Base-by-base conservation (phyloP, 257 asterid genomes). In the Nicotiana tabacum region DNA sequence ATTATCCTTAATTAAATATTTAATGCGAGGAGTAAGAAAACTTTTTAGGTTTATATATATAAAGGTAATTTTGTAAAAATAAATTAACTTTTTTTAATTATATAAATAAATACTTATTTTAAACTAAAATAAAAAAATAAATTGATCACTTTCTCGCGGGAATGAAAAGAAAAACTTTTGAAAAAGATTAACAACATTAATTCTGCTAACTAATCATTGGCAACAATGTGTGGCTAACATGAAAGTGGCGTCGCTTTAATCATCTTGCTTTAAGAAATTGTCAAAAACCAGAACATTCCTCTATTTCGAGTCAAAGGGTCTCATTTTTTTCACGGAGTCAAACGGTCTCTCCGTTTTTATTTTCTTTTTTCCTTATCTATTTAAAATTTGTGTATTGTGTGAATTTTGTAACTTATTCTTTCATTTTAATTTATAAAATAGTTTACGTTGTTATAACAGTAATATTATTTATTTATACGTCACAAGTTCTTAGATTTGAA, bases 201-300 rank as follows among this genome's bases (percentile, higher is more conserved):
- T 74, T 27, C 29, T 48, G 39, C 24, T 15, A 24, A 72, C 61
- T 48, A 74, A 74, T 74, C 24, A 48, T 74, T 74, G 79, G 7
- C 39, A 74, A 74, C 21, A 48, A 48, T 74, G 12, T 74, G 43
- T 74, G 80, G 80, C 80, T 74, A 74, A 48, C n/a, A 48, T 48
- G 21, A 74, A 74, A 27, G 80, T 27, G 46, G n/a, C 9, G 39
- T 51, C 8, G 4, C 60, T 72, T 72, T 70, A 70, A 69, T 39
- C 33, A 69, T 5, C 21, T 72, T 70, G 35, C 11, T 70, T 39
- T 76, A 51, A 74, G 2, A 74, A 74, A 74, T 48, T 74, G 43
- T 48, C 43, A 9, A 74, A 46, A 48, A 51, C 43, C 62, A 74
- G 43, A 74, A 74, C 27, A 27, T 74, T 51, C 80, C 80, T 51